Evolutionary conservation across 495 filamentous ascomycete species (phyloP).

Genomic region (Aspergillus taichungensis): DNA sequence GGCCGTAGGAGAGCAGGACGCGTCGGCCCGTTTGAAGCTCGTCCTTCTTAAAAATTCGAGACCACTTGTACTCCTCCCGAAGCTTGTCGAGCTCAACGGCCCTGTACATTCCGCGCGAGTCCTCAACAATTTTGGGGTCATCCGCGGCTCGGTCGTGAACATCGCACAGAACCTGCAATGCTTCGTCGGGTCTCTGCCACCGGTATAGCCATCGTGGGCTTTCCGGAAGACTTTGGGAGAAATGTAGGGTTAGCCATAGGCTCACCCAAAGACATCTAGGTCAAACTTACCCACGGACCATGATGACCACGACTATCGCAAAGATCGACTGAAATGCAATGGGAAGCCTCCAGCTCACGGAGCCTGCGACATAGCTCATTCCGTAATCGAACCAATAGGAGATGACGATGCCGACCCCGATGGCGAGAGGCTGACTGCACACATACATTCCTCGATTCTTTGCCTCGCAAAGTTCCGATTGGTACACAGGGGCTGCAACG

Average conservation of each 20-base stretch:
- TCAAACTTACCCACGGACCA: slow-evolving; percentile 25
- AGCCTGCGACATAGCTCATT: slow-evolving; percentile 27
- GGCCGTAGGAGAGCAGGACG: slow-evolving; percentile 41
- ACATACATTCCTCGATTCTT: slow-evolving; percentile 36
- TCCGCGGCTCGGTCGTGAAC: slow-evolving; percentile 33
- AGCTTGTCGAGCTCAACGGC: slow-evolving; percentile 36
- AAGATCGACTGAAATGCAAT: slow-evolving; percentile 36
- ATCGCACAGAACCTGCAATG: slow-evolving; percentile 40
- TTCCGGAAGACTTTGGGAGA: slow-evolving; percentile 26
- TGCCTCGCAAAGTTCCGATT: slow-evolving; percentile 38
- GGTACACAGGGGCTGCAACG: slow-evolving; percentile 41
- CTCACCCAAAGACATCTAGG: slow-evolving; percentile 7
- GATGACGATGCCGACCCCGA: slow-evolving; percentile 25
- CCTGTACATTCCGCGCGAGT: slow-evolving; percentile 35
- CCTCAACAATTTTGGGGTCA: slow-evolving; percentile 33
- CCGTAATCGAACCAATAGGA: slow-evolving; percentile 43
- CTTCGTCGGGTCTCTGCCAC: slow-evolving; percentile 32
- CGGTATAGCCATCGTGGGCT: slow-evolving; percentile 38
- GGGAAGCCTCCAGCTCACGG: slow-evolving; percentile 37
- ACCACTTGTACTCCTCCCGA: slow-evolving; percentile 36
- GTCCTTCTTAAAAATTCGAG: slow-evolving; percentile 40
- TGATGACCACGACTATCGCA: slow-evolving; percentile 23
- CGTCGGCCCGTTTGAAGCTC: slow-evolving; percentile 43
- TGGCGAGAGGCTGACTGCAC: slow-evolving; percentile 36
- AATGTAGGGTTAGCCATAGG: background rate